A percentile compares a stretch with the other conserved stretches of the same genome.
Conservation (phyloP, 2,329 filamentous ascomycete genomes). For the Talaromyces atroroseus region DNA sequence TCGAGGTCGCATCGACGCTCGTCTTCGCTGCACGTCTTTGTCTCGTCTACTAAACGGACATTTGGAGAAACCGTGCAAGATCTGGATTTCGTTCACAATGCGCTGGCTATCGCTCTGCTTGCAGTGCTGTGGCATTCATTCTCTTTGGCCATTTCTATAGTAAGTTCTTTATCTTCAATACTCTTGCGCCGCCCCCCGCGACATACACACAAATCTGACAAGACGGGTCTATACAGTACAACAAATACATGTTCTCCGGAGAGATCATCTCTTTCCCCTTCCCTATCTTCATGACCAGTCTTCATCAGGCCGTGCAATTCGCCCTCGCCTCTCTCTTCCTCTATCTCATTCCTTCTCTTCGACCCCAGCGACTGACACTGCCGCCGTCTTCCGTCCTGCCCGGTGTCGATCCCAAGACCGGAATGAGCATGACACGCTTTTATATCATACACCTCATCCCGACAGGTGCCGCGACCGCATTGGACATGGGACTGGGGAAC, state of each 20-base stretch:
- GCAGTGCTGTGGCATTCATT: slow-evolving; percentile 89
- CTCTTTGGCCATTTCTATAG: slow-evolving; percentile 84
- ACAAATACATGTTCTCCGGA: slow-evolving; percentile 98
- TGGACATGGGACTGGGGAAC: slow-evolving; percentile 94
- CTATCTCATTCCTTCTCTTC: slow-evolving; percentile 73
- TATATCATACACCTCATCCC: slow-evolving; percentile 88
- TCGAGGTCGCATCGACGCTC: slow-evolving; percentile 4
- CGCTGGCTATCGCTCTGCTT: slow-evolving; percentile 66
- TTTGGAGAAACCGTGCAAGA: slow-evolving; percentile 62
- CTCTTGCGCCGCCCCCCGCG: too few relatives aligned
- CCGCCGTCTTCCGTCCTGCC: slow-evolving; percentile 48
- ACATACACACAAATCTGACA: slow-evolving; percentile 1
- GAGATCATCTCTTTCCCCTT: slow-evolving; percentile 84
- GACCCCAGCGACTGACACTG: slow-evolving; percentile 50
- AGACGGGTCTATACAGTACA: slow-evolving; percentile 59
- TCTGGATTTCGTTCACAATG: slow-evolving; percentile 61
- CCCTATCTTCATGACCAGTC: slow-evolving; percentile 86
- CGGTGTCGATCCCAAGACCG: slow-evolving; percentile 30
- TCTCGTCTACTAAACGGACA: slow-evolving; percentile 53
- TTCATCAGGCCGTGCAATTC: slow-evolving; percentile 97
- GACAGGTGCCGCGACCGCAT: slow-evolving; percentile 83
- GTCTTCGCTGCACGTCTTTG: slow-evolving; percentile 8
- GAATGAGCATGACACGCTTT: slow-evolving; percentile 63
- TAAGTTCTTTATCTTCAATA: slow-evolving; percentile 48
- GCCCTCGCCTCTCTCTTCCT: slow-evolving; percentile 69